Evolutionary conservation across 495 filamentous ascomycete genomes (phyloP).

Genomic region (Xylona heveae): DNA sequence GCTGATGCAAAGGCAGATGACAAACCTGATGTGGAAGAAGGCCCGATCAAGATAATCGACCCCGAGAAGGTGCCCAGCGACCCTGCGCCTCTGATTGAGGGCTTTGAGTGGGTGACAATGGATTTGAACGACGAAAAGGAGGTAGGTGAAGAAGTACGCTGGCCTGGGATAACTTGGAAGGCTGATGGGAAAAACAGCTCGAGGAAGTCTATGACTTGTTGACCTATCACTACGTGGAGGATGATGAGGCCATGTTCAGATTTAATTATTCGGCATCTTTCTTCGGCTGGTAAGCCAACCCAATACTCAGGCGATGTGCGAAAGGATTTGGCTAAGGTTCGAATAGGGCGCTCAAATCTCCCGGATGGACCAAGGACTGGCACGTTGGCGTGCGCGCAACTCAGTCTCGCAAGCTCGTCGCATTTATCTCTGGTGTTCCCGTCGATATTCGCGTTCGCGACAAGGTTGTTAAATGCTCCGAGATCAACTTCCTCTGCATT

Average conservation of each 20-base stretch:
- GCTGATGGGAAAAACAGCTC: conserved; percentile 18
- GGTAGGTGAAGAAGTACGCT: conserved; percentile 15
- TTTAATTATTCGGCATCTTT: conserved; percentile 86
- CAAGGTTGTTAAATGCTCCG: conserved; percentile 52
- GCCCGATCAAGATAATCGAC: conserved; percentile 48
- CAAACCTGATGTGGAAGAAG: conserved; percentile 22
- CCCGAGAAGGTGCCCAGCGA: conserved; percentile 54
- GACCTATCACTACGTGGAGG: conserved; percentile 87
- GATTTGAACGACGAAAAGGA: conserved; percentile 50
- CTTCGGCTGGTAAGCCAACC: conserved; percentile 50
- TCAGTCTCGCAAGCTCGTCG: conserved; percentile 62
- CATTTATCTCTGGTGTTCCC: conserved; percentile 86
- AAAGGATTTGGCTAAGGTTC: conserved; percentile 15
- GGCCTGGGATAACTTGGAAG: not conserved
- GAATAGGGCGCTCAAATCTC: conserved; percentile 72
- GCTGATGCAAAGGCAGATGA: conserved; percentile 17
- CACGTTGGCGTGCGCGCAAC: conserved; percentile 77
- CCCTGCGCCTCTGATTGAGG: conserved; percentile 39
- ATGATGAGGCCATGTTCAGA: conserved; percentile 87
- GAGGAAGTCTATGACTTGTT: conserved; percentile 77
- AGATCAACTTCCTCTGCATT: conserved; percentile 94
- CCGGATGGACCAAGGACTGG: conserved; percentile 92
- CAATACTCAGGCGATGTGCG: not conserved
- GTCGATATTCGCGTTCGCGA: conserved; percentile 59
- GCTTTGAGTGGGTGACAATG: conserved; percentile 87